Evolutionary conservation across 345 rosid species (phyloP).

Genomic region (Punica granatum): DNA sequence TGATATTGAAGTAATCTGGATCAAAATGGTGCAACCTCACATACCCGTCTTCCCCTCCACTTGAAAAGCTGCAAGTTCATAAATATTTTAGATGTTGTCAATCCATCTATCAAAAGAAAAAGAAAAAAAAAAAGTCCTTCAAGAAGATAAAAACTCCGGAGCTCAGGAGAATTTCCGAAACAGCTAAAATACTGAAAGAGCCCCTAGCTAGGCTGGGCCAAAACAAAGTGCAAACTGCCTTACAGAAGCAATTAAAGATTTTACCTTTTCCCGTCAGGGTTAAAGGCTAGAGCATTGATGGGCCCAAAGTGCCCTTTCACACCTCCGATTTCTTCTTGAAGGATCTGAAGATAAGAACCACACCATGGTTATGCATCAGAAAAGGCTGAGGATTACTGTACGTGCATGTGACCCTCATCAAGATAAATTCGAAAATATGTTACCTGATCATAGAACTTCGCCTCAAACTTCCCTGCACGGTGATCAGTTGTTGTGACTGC

Average conservation of each 20-base stretch:
- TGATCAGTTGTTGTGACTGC: conserved; percentile 95
- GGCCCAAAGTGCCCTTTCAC: conserved; percentile 99
- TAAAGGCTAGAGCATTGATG: conserved; percentile 92
- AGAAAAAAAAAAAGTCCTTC: no score
- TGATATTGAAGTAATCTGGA: conserved; percentile 70
- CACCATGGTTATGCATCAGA: neutral
- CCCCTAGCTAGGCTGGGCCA: neutral
- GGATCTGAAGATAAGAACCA: conserved; percentile 31
- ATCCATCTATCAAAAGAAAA: neutral
- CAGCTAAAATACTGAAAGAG: neutral
- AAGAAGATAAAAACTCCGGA: no score
- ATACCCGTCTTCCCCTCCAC: conserved; percentile 96
- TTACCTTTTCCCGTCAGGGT: conserved; percentile 93
- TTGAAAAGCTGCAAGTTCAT: conserved; percentile 65
- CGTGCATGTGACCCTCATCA: neutral
- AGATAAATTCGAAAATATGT: conserved; percentile 1
- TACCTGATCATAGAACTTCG: conserved; percentile 86
- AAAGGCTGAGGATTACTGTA: neutral
- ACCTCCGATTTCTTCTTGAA: conserved; percentile 89
- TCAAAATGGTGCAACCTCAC: conserved; percentile 95
- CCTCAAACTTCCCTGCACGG: conserved; percentile 97
- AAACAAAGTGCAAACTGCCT: neutral
- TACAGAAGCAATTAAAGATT: neutral
- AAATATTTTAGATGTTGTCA: neutral
- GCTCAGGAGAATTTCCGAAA: no score